Conservation (phyloP, 2,329 filamentous ascomycete species). For the Fusarium paranaense region DNA sequence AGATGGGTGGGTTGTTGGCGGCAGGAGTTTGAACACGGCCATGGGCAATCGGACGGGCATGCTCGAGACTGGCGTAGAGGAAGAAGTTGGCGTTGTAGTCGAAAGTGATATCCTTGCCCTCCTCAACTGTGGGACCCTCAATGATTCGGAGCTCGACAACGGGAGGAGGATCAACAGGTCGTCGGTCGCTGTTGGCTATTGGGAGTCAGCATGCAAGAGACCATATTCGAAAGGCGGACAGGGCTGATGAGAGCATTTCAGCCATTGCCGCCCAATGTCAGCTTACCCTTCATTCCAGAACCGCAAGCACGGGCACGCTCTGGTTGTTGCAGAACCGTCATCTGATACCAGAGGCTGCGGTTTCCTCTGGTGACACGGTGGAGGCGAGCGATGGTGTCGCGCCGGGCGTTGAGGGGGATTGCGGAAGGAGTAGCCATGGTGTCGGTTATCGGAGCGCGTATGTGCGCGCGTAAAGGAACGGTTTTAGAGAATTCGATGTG, state of each 20-base stretch:
- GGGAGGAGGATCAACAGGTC: constrained; percentile 92
- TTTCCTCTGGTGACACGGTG: constrained; percentile 74
- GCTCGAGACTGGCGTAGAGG: constrained; percentile 91
- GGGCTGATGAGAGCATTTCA: not conserved
- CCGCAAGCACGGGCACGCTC: constrained; percentile 95
- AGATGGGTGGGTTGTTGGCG: constrained; percentile 81
- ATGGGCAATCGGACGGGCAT: constrained; percentile 84
- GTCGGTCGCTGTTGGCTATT: constrained; percentile 72
- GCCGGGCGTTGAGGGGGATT: constrained; percentile 45
- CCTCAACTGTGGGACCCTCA: constrained; percentile 73
- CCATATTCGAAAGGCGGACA: not conserved
- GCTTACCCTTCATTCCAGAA: constrained; percentile 91
- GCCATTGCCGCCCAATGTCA: not conserved
- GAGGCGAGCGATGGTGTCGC: constrained; percentile 60
- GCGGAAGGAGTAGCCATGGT: constrained; percentile 50
- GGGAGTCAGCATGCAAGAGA: constrained; percentile 27
- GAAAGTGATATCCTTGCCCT: constrained; percentile 82
- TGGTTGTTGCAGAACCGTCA: constrained; percentile 93
- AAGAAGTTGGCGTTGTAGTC: constrained; percentile 98
- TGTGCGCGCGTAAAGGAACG: constrained; percentile 20
- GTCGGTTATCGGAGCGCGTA: constrained; percentile 24
- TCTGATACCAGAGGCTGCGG: constrained; percentile 80
- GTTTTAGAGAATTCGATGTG: constrained; percentile 11
- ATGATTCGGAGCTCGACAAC: constrained; percentile 92
- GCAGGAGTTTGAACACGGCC: constrained; percentile 76